A percentile compares a stretch with the other conserved stretches of the same genome.
phyloP scores from a whole-genome alignment of 768 basidiomycete species.

The Amanita exitialis region DNA sequence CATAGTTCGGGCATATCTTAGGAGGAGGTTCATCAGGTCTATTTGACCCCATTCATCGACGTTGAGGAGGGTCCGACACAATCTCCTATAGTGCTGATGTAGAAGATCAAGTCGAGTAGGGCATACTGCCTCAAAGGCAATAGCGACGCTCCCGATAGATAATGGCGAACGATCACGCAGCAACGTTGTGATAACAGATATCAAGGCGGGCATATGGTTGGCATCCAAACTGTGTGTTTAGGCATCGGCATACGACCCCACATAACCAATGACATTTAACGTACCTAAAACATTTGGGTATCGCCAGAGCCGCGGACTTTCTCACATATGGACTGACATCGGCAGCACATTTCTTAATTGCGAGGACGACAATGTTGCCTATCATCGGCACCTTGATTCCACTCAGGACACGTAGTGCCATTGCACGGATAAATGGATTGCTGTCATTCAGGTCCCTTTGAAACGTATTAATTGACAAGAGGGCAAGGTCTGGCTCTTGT shows the following conservation, averaged over 20 bases:
- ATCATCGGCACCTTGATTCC: constrained; percentile 90
- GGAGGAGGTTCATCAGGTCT: constrained; percentile 64
- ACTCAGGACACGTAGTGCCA: constrained; percentile 89
- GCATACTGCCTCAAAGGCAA: constrained; percentile 83
- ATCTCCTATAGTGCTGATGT: constrained; percentile 78
- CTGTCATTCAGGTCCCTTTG: constrained; percentile 92
- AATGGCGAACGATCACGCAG: constrained; percentile 75
- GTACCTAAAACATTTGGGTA: constrained; percentile 75
- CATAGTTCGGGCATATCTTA: constrained; percentile 81
- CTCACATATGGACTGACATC: constrained; percentile 94
- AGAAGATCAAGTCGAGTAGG: constrained; percentile 80
- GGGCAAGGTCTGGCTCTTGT: constrained; percentile 86
- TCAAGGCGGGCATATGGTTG: constrained; percentile 59
- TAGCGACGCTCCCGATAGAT: constrained; percentile 76
- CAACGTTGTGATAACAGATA: constrained; percentile 54
- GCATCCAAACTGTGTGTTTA: constrained; percentile 52
- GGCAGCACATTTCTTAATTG: constrained; percentile 85
- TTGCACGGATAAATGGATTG: constrained; percentile 90
- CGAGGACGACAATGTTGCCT: constrained; percentile 72
- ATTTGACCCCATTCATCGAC: constrained; percentile 97
- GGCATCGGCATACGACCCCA: not conserved
- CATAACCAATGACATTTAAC: constrained; percentile 2
- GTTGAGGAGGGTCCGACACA: constrained; percentile 79
- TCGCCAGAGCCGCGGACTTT: constrained; percentile 84
- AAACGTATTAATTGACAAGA: constrained; percentile 97